These are phyloP conservation scores for Hamigera avellanea DNA, from an alignment of 495 filamentous ascomycete genomes.

Conservation along the genomic window DNA sequence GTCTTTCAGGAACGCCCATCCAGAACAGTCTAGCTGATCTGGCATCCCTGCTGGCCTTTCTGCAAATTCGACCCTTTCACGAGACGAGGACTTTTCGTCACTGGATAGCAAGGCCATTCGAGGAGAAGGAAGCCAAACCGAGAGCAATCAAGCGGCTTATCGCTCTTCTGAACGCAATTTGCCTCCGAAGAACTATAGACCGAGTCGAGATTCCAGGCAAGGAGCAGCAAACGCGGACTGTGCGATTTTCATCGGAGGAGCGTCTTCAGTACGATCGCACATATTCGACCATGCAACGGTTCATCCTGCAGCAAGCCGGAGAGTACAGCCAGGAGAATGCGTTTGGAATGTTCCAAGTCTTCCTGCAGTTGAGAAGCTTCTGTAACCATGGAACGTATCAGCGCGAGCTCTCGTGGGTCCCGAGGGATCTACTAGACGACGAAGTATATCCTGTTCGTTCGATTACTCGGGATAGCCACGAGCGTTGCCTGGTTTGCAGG, in stretches of 20 bases:
- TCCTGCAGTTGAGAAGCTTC: constrained; percentile 30
- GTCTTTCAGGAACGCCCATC: constrained; percentile 14
- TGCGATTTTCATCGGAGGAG: constrained; percentile 18
- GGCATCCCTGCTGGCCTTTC: constrained; percentile 9
- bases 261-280: constrained; percentile 20
- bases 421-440: constrained; percentile 11
- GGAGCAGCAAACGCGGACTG: constrained; percentile 2
- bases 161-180: constrained; percentile 8
- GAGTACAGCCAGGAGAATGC: constrained; percentile 9
- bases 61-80: constrained; percentile 8
- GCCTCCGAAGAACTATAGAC: constrained; percentile 14
- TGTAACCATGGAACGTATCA: constrained; percentile 38
- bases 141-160: constrained; percentile 2
- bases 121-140: neutral
- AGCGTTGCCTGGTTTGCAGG: too few relatives aligned
- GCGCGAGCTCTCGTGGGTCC: constrained; percentile 21
- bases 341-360: constrained; percentile 27
- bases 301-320: constrained; percentile 15
- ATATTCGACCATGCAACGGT: constrained; percentile 15
- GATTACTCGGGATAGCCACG: constrained; percentile 7
- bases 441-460: constrained; percentile 5
- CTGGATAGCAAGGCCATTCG: constrained; percentile 7
- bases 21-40: constrained; percentile 14
- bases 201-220: constrained; percentile 23
- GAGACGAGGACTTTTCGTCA: constrained; percentile 4